Base-by-base conservation (phyloP, 164 flowering plant genomes). In the Amborella trichopoda region DNA sequence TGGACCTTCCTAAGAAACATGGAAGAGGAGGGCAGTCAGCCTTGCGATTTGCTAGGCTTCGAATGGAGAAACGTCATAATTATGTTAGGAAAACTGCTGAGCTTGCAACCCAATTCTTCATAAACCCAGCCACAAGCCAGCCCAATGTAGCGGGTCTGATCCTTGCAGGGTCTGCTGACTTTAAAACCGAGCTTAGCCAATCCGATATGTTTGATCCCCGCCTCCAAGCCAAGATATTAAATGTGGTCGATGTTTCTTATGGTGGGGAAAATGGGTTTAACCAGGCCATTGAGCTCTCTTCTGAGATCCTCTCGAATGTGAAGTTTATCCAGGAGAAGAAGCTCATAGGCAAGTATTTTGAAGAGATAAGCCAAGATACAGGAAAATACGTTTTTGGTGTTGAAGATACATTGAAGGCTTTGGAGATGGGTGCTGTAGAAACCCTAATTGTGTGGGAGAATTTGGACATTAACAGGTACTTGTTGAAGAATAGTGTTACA, bases 1-100 rank as follows among this genome's bases (percentile, higher is more conserved):
- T 50, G 16, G 45, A 50, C 20, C 53, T 50, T 4, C 53, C 53
- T 4, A 50, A 50, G 30, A 50, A 50, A 26, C 53, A 50, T 19
- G 53, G 53, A 16, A 39, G 53, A 50, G 53, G 53, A 50, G 53
- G 53, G 44, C 53, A 50, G 45, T 50, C 53, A 3, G 53, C 53
- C 11, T 26, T 39, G 33, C 53, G 53, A 4, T 50, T 50, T 50
- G 45, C 45, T 16, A 43, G 53, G 3, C 53, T 50, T 38, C 53
- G 45, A 24, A 50, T 50, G 53, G 53, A 50, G n/a, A 50, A 50
- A 23, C 45, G 53, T 8, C 53, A 50, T 26, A 50, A 50, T 38
- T 50, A 50, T 38, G 53, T 50, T 12, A 39, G 53, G 53, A 50
- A 50, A 24, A 50, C 53, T 11, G 53, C 53, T 23, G 53, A 50